Evolutionary conservation across 164 flowering plant genomes (phyloP).

Genomic region (Aristolochia californica): DNA sequence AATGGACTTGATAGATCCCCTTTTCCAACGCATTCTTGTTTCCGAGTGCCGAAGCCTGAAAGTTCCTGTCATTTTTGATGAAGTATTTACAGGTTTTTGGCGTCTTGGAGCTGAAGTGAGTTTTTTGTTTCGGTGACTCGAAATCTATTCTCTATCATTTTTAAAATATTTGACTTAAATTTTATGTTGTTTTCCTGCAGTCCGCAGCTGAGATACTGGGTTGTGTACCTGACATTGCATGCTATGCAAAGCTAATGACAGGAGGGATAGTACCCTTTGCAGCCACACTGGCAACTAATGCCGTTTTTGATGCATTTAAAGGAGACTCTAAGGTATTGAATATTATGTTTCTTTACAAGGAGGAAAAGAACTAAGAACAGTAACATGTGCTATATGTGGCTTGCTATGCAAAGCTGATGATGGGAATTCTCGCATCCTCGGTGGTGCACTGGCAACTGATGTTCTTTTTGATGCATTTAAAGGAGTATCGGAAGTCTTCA

Average conservation of each 20-base stretch:
- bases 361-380: background rate
- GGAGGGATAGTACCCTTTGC: slow-evolving; percentile 91
- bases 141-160: slow-evolving; percentile 6
- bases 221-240: slow-evolving; percentile 83
- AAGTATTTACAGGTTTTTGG: slow-evolving; percentile 96
- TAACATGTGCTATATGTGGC: no score
- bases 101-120: slow-evolving; percentile 89
- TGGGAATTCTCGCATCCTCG: no score
- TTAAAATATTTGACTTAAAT: slow-evolving; percentile 3
- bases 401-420: no score
- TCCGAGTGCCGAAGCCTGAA: slow-evolving; percentile 50
- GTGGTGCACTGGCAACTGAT: no score
- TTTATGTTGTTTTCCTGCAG: slow-evolving; percentile 23
- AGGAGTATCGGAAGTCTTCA: background rate
- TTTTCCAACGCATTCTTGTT: slow-evolving; percentile 79
- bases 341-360: background rate
- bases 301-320: slow-evolving; percentile 61
- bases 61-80: slow-evolving; percentile 92
- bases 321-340: slow-evolving; percentile 80
- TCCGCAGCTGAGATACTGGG: slow-evolving; percentile 73
- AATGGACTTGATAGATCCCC: slow-evolving; percentile 96
- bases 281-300: slow-evolving; percentile 74
- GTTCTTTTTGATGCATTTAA: background rate
- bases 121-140: background rate
- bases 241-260: slow-evolving; percentile 84